These are phyloP conservation scores for Artomyces pyxidatus DNA, from an alignment of 768 basidiomycete genomes.

Conservation along the genomic window DNA sequence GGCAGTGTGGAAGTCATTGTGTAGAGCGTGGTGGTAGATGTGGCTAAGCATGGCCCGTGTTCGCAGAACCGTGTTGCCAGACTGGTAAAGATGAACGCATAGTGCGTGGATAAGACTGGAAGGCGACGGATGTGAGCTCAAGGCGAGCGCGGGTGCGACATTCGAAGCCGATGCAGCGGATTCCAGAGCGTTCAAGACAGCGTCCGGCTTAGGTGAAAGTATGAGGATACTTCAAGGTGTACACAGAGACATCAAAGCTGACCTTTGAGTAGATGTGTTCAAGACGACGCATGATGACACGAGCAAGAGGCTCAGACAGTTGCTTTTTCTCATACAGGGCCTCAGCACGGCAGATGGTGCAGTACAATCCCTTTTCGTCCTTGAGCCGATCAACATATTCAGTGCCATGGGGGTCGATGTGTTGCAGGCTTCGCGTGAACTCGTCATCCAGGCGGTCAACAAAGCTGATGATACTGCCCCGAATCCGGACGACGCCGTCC, in stretches of 20 bases:
- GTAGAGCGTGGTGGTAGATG: slow-evolving; percentile 94
- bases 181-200: slow-evolving; percentile 88
- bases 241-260: slow-evolving; percentile 5
- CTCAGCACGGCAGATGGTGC: slow-evolving; percentile 88
- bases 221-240: slow-evolving; percentile 3
- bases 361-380: slow-evolving; percentile 92
- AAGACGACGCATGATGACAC: slow-evolving; percentile 89
- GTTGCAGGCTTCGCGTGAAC: slow-evolving; percentile 94
- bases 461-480: slow-evolving; percentile 94
- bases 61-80: slow-evolving; percentile 83
- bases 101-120: slow-evolving; percentile 80
- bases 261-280: slow-evolving; percentile 99
- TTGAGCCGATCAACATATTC: slow-evolving; percentile 96
- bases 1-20: slow-evolving; percentile 94
- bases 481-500: slow-evolving; percentile 72
- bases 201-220: slow-evolving; percentile 68
- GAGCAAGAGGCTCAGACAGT: slow-evolving; percentile 70
- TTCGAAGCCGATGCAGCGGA: slow-evolving; percentile 50
- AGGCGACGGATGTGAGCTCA: slow-evolving; percentile 47
- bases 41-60: slow-evolving; percentile 97
- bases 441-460: slow-evolving; percentile 96
- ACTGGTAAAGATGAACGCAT: slow-evolving; percentile 89
- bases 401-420: slow-evolving; percentile 97
- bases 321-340: slow-evolving; percentile 80
- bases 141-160: slow-evolving; percentile 53